Evolutionary conservation across 2,329 filamentous ascomycete genomes (phyloP).

Genomic region (Trichoderma arundinaceum): DNA sequence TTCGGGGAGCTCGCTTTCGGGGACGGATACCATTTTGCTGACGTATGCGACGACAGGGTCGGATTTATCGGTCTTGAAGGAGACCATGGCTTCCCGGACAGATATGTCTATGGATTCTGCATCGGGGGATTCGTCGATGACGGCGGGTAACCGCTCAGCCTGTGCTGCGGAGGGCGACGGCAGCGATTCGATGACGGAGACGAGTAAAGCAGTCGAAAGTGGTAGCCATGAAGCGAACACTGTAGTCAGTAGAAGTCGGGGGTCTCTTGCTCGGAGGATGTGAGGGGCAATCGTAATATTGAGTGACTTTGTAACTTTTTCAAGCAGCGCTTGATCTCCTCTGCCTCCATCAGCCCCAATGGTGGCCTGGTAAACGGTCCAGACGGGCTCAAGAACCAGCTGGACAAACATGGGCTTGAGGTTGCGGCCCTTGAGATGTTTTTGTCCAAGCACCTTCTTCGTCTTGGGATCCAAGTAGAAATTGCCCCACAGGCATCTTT

Average conservation of each 20-base stretch:
- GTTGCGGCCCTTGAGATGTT: constrained; percentile 89
- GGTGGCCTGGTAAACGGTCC: constrained; percentile 93
- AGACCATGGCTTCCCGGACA: constrained; percentile 79
- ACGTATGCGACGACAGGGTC: constrained; percentile 92
- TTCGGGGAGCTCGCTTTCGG: constrained; percentile 86
- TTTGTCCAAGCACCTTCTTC: constrained; percentile 86
- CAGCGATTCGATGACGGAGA: constrained; percentile 91
- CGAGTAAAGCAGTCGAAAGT: constrained; percentile 86
- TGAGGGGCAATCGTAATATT: constrained; percentile 85
- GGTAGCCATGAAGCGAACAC: constrained; percentile 92
- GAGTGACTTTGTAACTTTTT: constrained; percentile 94
- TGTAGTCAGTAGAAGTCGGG: constrained; percentile 80
- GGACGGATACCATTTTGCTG: constrained; percentile 97
- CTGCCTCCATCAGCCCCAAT: constrained; percentile 80
- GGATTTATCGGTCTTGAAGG: constrained; percentile 72
- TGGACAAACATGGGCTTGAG: constrained; percentile 98
- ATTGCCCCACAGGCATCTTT: constrained; percentile 96
- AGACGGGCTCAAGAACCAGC: constrained; percentile 91
- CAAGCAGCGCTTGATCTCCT: constrained; percentile 79
- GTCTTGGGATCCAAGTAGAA: constrained; percentile 97
- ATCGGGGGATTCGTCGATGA: constrained; percentile 82
- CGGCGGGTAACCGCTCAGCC: constrained; percentile 74
- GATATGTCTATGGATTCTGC: constrained; percentile 69
- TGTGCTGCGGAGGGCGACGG: constrained; percentile 85
- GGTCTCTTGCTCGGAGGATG: constrained; percentile 80